Evolutionary conservation across 73 alveolate genomes (phyloP).

Genomic region (Paramecium octaurelia): DNA sequence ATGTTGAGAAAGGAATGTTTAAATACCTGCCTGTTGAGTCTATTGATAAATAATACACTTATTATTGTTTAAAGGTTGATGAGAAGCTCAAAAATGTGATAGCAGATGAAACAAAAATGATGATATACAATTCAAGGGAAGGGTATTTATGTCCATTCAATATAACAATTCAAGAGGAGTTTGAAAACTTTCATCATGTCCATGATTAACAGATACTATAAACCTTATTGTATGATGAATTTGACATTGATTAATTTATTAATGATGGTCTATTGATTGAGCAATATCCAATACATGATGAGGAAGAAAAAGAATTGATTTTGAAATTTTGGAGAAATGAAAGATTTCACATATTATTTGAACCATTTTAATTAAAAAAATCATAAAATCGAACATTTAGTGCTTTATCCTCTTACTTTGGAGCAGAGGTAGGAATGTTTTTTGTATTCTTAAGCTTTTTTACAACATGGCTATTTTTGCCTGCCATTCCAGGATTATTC

Average conservation of each 20-base stretch:
- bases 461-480: background rate
- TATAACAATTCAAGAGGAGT: background rate
- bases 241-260: background rate
- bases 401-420: background rate
- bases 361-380: background rate
- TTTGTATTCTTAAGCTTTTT: background rate
- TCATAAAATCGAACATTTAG: background rate
- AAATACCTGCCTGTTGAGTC: background rate
- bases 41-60: background rate
- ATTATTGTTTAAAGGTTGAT: background rate
- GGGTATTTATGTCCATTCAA: background rate
- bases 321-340: background rate
- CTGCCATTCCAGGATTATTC: background rate
- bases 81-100: background rate
- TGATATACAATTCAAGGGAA: background rate
- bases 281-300: background rate
- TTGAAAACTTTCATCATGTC: background rate
- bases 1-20: background rate
- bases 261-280: background rate
- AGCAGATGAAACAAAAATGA: background rate
- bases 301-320: background rate
- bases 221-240: background rate
- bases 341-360: background rate
- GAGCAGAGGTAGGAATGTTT: background rate
- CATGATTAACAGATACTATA: background rate